Conservation (phyloP, 768 basidiomycete species). For the Chalciporus chontae region DNA sequence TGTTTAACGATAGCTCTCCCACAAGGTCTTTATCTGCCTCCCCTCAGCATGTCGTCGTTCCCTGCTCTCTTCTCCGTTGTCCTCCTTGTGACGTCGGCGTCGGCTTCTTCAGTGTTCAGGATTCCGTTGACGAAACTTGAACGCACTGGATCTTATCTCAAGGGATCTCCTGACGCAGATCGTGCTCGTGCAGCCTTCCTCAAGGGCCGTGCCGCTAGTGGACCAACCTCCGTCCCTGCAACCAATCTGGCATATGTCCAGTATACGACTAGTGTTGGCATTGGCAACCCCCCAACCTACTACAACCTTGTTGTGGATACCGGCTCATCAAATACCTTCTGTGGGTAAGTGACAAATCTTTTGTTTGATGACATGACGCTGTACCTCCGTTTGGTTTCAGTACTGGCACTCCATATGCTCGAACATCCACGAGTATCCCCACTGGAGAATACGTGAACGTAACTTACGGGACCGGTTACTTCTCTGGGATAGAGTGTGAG, state of each 20-base stretch:
- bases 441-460: conserved; percentile 20
- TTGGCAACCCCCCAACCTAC: conserved; percentile 26
- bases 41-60: conserved; percentile 13
- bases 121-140: conserved; percentile 13
- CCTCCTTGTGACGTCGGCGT: conserved; percentile 7
- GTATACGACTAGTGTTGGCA: conserved; percentile 24
- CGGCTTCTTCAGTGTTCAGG: conserved; percentile 5
- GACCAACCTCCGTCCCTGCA: conserved; percentile 13
- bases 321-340: conserved; percentile 31
- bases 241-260: conserved; percentile 11
- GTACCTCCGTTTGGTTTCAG: conserved; percentile 5
- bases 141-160: conserved; percentile 12
- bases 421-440: conserved; percentile 20
- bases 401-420: conserved; percentile 17
- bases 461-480: conserved; percentile 8
- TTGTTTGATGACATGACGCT: background rate
- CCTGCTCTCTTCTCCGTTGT: background rate
- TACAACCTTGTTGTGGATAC: conserved; percentile 32
- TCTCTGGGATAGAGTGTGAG: conserved; percentile 36
- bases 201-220: background rate
- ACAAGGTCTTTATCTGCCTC: background rate
- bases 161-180: conserved; percentile 15
- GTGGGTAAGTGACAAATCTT: conserved; percentile 2
- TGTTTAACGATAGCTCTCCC: background rate
- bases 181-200: conserved; percentile 15